These are phyloP conservation scores for Powellomyces hirtus DNA, from an alignment of 192 early-diverging fungal species.

Conservation along the genomic window DNA sequence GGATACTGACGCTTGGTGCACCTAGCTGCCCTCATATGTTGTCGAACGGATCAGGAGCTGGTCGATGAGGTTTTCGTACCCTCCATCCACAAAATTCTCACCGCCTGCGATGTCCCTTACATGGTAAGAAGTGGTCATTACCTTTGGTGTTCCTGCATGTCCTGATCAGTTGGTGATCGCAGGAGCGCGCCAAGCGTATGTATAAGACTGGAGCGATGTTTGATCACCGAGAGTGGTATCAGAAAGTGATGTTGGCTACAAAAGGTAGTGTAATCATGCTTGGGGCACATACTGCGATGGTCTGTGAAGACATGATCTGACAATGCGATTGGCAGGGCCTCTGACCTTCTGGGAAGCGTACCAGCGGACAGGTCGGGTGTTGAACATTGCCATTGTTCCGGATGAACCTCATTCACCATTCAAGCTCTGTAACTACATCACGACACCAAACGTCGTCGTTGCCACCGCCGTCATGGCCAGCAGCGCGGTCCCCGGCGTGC, in stretches of 20 bases:
- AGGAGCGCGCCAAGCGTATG: slow-evolving; percentile 29
- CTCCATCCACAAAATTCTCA: slow-evolving; percentile 49
- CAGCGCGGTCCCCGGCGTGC: slow-evolving; percentile 78
- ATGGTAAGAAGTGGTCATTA: too few species aligned
- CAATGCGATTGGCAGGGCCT: slow-evolving; percentile 57
- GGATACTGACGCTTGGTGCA: not conserved
- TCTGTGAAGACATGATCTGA: not conserved
- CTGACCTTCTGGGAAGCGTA: slow-evolving; percentile 92
- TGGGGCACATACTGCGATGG: not conserved
- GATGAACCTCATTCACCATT: slow-evolving; percentile 71
- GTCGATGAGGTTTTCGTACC: slow-evolving; percentile 52
- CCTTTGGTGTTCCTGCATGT: not conserved
- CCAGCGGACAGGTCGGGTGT: slow-evolving; percentile 77
- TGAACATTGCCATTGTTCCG: slow-evolving; percentile 80
- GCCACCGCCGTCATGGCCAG: slow-evolving; percentile 87
- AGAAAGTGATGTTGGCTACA: slow-evolving; percentile 26
- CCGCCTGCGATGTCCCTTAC: slow-evolving; percentile 48
- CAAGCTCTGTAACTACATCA: slow-evolving; percentile 86
- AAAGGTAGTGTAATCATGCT: slow-evolving; percentile 21
- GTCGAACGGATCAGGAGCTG: slow-evolving; percentile 63
- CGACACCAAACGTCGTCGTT: slow-evolving; percentile 73
- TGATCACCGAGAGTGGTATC: slow-evolving; percentile 29
- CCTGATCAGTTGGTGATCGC: too few species aligned
- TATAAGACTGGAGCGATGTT: slow-evolving; percentile 38
- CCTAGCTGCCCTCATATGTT: slow-evolving; percentile 63